Evolutionary conservation across 768 basidiomycete species (phyloP), one percentile per base, ranked within the genome.

Genomic region (Lactarius sanguifluus): DNA sequence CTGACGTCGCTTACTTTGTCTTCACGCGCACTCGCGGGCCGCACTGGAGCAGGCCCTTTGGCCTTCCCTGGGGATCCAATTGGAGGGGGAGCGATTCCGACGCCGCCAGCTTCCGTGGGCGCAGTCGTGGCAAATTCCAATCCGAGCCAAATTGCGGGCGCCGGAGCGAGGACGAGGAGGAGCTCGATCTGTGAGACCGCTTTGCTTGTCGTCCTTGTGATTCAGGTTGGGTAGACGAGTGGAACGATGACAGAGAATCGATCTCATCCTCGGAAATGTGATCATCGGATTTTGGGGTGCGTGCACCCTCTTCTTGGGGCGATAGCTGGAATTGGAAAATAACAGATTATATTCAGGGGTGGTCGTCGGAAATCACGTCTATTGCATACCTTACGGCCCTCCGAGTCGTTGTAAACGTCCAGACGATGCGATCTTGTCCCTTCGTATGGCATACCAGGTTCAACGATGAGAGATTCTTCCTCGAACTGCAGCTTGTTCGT

Each of bases 61-160:
- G 62, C 34, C 32, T 43, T 30, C 66, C 66, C 15, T 12, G 57
- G 38, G 62, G 4, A 34, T 67, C 66, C 50, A 67, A n/a, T 25
- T 57, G 57, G n/a, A 63, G 45, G n/a, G 66, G 62, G n/a, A 64
- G 41, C 2, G 57, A 28, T 38, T 41, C 54, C 9, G 66, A 55
- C 32, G 10, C 54, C 59, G 41, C 47, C 40, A n/a, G 18, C 50
- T 55, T 54, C 52, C 57, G 41, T 30, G 28, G 66, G 12, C 34
- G 41, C 7, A 12, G 36, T 23, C 15, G 61, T 30, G 25, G 43
- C n/a, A 67, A 15, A 4, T 67, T 59, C 66, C 66, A 67, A 23
- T 67, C 66, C 25, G 66, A 67, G 28, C 62, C 62, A 20, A 67
- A 67, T 56, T 20, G 62, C 3, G 66, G 62, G 12, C 62, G 66